These are phyloP conservation scores for Dactylis glomerata DNA, from an alignment of 176 grass and related monocot species.

Conservation along the genomic window DNA sequence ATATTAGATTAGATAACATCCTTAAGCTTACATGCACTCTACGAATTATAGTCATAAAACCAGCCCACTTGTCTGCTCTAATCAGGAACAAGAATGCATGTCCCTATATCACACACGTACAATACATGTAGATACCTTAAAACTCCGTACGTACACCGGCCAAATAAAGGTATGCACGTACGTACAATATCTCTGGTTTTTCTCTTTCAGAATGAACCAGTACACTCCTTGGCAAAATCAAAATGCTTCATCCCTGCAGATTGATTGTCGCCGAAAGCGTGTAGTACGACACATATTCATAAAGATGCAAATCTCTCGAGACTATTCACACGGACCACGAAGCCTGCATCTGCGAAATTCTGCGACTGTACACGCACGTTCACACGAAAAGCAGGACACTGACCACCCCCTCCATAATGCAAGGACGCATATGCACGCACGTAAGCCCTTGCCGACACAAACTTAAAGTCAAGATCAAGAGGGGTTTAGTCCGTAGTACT, in stretches of 20 bases:
- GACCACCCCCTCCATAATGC: constrained; percentile 15
- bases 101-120: neutral
- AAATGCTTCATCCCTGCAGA: constrained; percentile 12
- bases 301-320: constrained; percentile 1
- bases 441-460: constrained; percentile 25
- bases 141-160: neutral
- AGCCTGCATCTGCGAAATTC: constrained; percentile 20
- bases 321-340: constrained; percentile 28
- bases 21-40: too few relatives aligned
- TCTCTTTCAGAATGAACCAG: neutral
- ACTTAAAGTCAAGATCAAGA: neutral
- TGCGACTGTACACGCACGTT: constrained; percentile 37
- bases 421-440: constrained; percentile 8
- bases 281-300: neutral
- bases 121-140: neutral
- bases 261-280: neutral
- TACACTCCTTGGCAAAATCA: neutral
- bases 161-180: neutral
- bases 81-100: too few relatives aligned
- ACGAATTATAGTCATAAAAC: too few relatives aligned
- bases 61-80: too few relatives aligned
- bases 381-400: constrained; percentile 28
- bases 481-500: neutral
- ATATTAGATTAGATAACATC: too few relatives aligned
- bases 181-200: too few relatives aligned